phyloP scores from a whole-genome alignment of 129 eudicot species.

The Apium graveolens region DNA sequence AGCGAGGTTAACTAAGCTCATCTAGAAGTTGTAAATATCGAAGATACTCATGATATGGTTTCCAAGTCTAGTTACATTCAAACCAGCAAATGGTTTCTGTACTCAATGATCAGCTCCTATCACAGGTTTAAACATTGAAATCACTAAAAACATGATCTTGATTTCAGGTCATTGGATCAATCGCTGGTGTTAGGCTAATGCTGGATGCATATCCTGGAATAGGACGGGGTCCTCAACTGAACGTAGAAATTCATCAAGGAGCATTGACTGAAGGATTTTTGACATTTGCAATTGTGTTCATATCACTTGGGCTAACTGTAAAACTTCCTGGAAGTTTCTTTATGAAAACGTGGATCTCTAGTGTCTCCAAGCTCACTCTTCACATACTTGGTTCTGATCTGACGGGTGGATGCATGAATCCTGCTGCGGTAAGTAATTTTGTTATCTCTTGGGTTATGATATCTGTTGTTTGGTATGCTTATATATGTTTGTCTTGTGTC shows the following conservation, averaged over 20 bases:
- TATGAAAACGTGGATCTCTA: conserved; percentile 83
- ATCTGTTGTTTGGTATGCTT: not conserved
- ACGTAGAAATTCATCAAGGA: conserved; percentile 60
- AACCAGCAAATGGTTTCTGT: not conserved
- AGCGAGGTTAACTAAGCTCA: not conserved
- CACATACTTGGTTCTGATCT: conserved; percentile 83
- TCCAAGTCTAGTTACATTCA: not conserved
- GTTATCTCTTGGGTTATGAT: not conserved
- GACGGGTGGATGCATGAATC: conserved; percentile 94
- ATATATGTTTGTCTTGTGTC: not conserved
- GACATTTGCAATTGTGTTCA: conserved; percentile 53
- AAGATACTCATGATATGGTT: not conserved
- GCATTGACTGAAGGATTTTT: conserved; percentile 85
- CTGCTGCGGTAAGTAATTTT: conserved; percentile 69
- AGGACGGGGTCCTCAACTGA: conserved; percentile 71
- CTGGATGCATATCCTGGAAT: conserved; percentile 58
- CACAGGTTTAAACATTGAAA: not conserved
- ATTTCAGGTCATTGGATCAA: conserved; percentile 67
- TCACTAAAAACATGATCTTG: not conserved
- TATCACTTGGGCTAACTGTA: conserved; percentile 47
- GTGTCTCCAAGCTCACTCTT: conserved; percentile 78
- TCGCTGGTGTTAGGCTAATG: conserved; percentile 63
- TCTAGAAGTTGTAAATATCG: not conserved
- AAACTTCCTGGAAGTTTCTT: conserved; percentile 62
- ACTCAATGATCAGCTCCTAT: not conserved